Base-by-base conservation (phyloP, 495 filamentous ascomycete species). In the Penicillium egyptiacum region DNA sequence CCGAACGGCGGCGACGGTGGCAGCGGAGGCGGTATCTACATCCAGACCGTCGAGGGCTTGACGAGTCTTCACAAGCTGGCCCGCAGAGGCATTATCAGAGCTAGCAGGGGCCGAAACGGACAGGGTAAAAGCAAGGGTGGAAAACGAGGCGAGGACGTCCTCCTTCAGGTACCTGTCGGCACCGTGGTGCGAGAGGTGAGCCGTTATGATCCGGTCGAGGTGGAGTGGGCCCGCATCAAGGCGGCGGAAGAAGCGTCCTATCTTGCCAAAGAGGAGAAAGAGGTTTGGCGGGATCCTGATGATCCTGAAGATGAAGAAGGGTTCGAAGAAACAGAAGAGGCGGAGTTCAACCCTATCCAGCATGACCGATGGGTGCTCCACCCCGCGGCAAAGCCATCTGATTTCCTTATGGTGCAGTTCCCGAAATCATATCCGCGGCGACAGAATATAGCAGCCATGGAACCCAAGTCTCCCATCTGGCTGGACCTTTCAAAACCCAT, bases 1-100 rank as follows among this genome's bases (percentile, higher is more conserved):
- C 79, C 94, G n/a, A 97, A 98, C 71, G 95, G 94, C 46, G 94
- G 94, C 47, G 91, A 98, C 70, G 94, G 94, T 28, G 94, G 94
- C 14, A 88, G 82, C 50, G 94, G 94, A 44, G 94, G 94, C 19
- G 92, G 86, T 63, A 76, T 98, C 58, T 98, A 94, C 75, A 94
- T 98, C 53, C 95, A 97, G 70, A 92, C 94, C 4, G 85, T 96
- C 9, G 86, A 86, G 41, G 91, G 91, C 55, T 86, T 97, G 68
- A 96, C 90, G 1, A 94, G 89, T 56, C 74, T 98, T 51, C 92
- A 98, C 71, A 98, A 97, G 71, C 81, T 98, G 14, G 88, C 89
- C 10, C 83, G 93, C 17, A 79, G 87, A 55, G 85, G 89, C 2
- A 74, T 88, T 23, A 71, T 97, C 31, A 87, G 87, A 64, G 94